phyloP scores from a whole-genome alignment of 176 grass and related monocot genomes.

The Eragrostis curvula region DNA sequence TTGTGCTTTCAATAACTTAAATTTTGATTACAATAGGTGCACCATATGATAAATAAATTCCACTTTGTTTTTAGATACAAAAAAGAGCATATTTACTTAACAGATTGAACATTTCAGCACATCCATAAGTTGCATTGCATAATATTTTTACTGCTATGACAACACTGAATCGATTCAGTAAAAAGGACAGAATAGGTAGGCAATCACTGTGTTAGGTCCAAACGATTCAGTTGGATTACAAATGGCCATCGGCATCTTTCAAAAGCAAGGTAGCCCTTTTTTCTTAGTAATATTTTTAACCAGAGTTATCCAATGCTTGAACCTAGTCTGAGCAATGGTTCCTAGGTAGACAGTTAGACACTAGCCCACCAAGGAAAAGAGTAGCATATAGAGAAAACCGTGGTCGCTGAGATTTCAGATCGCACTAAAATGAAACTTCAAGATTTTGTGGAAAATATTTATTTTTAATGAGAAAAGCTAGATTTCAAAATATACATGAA shows the following conservation, averaged over 20 bases:
- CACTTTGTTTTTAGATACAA: background rate
- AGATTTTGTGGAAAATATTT: background rate
- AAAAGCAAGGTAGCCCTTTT: background rate
- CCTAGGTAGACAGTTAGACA: background rate
- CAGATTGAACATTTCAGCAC: slow-evolving; percentile 1
- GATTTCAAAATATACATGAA: background rate
- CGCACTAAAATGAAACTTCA: no score
- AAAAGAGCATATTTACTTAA: background rate
- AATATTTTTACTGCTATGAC: background rate
- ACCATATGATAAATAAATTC: background rate
- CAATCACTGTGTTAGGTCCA: slow-evolving; percentile 19
- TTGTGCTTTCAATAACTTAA: background rate
- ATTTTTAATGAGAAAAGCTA: background rate
- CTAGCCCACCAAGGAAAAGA: background rate
- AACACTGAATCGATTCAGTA: background rate
- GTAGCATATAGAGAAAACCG: background rate
- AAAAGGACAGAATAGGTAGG: background rate
- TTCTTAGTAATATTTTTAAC: background rate
- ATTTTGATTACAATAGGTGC: background rate
- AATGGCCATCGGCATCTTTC: background rate
- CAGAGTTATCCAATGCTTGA: background rate
- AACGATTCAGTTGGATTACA: slow-evolving; percentile 3
- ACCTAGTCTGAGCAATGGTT: background rate
- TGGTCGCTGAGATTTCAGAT: no score
- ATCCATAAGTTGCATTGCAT: background rate